phyloP scores from a whole-genome alignment of 129 eudicot genomes.

The Flaveria robusta region DNA sequence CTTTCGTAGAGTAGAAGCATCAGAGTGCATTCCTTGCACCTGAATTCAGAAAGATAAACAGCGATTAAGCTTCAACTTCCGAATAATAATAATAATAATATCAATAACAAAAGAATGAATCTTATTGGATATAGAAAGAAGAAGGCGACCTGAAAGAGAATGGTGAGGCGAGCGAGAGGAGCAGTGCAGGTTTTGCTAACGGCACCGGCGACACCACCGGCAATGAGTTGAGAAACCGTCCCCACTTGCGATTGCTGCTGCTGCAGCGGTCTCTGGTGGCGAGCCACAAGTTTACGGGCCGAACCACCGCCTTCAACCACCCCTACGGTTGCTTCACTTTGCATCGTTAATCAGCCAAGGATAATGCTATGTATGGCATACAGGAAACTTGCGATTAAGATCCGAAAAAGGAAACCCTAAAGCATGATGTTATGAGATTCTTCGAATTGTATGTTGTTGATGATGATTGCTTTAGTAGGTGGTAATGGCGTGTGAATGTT shows the following conservation, averaged over 20 bases:
- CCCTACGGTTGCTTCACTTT: slow-evolving; percentile 82
- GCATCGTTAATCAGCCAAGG: slow-evolving; percentile 49
- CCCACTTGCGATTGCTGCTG: slow-evolving; percentile 75
- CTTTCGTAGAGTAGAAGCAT: slow-evolving; percentile 64
- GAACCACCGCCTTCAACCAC: slow-evolving; percentile 64
- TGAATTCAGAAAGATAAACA: slow-evolving; percentile 13
- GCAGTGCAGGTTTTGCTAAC: slow-evolving; percentile 94
- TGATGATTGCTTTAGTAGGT: neutral
- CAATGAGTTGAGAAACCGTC: slow-evolving; percentile 69
- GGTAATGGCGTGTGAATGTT: slow-evolving; percentile 21
- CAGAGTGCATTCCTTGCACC: slow-evolving; percentile 97
- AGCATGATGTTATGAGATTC: slow-evolving; percentile 1
- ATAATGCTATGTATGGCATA: neutral
- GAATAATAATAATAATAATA: neutral
- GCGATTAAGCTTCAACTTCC: neutral
- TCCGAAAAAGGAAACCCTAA: slow-evolving; percentile 33
- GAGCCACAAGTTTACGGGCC: slow-evolving; percentile 51
- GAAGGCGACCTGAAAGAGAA: slow-evolving; percentile 93
- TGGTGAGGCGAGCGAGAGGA: slow-evolving; percentile 95
- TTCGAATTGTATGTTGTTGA: neutral
- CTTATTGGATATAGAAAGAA: no score
- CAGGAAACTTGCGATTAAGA: slow-evolving; percentile 1
- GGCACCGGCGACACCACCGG: slow-evolving; percentile 97
- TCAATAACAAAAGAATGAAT: neutral
- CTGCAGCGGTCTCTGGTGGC: slow-evolving; percentile 43